Evolutionary conservation across 164 flowering plant species (phyloP).

Genomic region (Magnolia sinica): DNA sequence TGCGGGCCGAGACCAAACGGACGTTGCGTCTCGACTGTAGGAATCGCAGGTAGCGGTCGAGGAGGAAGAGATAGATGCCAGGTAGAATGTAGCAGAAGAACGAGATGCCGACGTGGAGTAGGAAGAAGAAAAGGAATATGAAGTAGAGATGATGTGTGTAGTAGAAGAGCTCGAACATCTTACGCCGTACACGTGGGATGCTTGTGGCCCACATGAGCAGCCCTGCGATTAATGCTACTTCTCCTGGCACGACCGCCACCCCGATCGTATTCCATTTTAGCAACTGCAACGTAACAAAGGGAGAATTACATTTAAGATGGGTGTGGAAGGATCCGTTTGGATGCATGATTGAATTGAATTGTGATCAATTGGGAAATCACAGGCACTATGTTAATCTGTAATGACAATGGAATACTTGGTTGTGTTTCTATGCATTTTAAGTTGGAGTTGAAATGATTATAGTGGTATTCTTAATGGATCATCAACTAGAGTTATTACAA

Average conservation of each 20-base stretch:
- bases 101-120: constrained; percentile 60
- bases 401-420: too few relatives aligned
- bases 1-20: constrained; percentile 54
- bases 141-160: constrained; percentile 78
- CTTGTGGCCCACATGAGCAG: constrained; percentile 63
- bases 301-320: too few relatives aligned
- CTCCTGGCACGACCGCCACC: constrained; percentile 71
- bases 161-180: constrained; percentile 76
- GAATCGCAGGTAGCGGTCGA: constrained; percentile 75
- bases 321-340: too few relatives aligned
- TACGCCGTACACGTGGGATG: constrained; percentile 47
- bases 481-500: too few relatives aligned
- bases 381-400: too few relatives aligned
- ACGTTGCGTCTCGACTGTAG: constrained; percentile 60
- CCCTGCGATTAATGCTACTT: constrained; percentile 49
- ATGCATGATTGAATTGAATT: too few relatives aligned
- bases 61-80: constrained; percentile 72
- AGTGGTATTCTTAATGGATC: too few relatives aligned
- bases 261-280: constrained; percentile 47
- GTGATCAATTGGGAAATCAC: too few relatives aligned
- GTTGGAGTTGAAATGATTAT: too few relatives aligned
- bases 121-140: constrained; percentile 63
- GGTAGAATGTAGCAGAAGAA: constrained; percentile 66
- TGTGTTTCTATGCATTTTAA: too few relatives aligned
- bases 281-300: constrained; percentile 39